Base-by-base conservation (phyloP, 2,329 filamentous ascomycete species). In the Fonsecaea pedrosoi region DNA sequence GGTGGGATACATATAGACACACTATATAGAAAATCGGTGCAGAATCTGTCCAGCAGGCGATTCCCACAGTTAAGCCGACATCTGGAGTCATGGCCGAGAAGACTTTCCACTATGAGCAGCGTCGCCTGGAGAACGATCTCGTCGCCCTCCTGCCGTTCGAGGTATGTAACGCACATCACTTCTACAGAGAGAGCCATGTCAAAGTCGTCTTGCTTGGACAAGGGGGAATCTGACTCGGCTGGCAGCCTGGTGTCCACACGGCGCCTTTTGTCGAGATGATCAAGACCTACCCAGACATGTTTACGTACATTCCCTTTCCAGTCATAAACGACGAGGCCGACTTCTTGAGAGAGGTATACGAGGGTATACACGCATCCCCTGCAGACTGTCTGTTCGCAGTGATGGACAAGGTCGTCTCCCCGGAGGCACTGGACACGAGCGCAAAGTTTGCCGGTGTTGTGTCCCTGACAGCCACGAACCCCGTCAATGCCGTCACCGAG, bases 51-150 rank as follows among this genome's bases (percentile, higher is more conserved):
- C 30, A 32, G 30, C 30, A 32, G 30, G 30, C 30, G 30, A 32
- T 32, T 32, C 30, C 30, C 30, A 32, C 15, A 15, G 37, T 40
- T 1, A 50, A 50, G 18, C 45, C 18, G 25, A 18, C 3, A 10
- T 5, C 45, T 21, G 18, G 45, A 10, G 12, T 50, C 45, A 50
- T 50, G 45, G 18, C 21, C 5, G 21, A 25, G 8, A 7, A 18
- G 56, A 42, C 38, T 7, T 60, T 60, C 42, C 13, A 38, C 58
- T 60, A 60, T 18, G 58, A 38, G 40, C 58, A 60, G 30, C 58
- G 40, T 7, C 58, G 42, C 4, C 58, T 60, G 15, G 58, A 60
- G 42, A 60, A 60, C 25, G 58, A 60, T 12, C 42, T 60, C n/a
- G 42, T 60, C 10, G 42, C 58, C 2, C 58, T 60, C 30, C 42